These are phyloP conservation scores for Ustilago cynodontis DNA, from an alignment of 1,284 basidiomycete genomes.

Conservation along the genomic window DNA sequence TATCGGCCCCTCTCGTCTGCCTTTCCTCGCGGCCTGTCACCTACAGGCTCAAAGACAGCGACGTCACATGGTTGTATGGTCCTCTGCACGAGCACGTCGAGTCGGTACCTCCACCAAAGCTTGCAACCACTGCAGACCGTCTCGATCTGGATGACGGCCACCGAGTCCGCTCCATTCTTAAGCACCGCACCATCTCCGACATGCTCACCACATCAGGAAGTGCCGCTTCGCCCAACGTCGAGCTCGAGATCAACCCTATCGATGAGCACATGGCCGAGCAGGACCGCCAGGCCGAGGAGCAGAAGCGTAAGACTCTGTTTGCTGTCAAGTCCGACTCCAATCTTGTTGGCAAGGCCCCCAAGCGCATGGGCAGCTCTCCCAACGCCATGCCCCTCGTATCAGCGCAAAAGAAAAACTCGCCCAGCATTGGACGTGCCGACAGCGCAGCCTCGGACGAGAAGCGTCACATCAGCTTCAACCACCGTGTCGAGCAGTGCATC, in stretches of 20 bases:
- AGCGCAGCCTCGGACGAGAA: constrained; percentile 69
- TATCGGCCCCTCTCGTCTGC: not conserved
- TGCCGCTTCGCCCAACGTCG: constrained; percentile 73
- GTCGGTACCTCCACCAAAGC: constrained; percentile 74
- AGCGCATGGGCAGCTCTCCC: constrained; percentile 47
- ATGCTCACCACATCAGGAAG: constrained; percentile 76
- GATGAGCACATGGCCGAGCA: constrained; percentile 57
- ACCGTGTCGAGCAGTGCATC: constrained; percentile 96
- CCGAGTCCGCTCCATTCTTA: constrained; percentile 86
- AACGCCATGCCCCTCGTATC: constrained; percentile 38
- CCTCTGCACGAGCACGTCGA: constrained; percentile 82
- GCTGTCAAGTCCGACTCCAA: constrained; percentile 60
- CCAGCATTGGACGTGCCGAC: constrained; percentile 39
- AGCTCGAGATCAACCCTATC: constrained; percentile 59
- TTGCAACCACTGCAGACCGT: constrained; percentile 73
- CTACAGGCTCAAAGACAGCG: constrained; percentile 95
- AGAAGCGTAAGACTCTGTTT: constrained; percentile 44
- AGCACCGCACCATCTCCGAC: constrained; percentile 92
- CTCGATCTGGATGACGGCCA: constrained; percentile 72
- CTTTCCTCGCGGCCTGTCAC: not conserved
- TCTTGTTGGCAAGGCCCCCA: constrained; percentile 39
- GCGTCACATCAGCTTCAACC: constrained; percentile 96
- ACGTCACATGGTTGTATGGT: constrained; percentile 99
- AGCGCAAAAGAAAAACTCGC: constrained; percentile 39
- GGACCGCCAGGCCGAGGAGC: constrained; percentile 34